These are phyloP conservation scores for Metrosideros polymorpha DNA, from an alignment of 441 rosid genomes.

Conservation along the genomic window DNA sequence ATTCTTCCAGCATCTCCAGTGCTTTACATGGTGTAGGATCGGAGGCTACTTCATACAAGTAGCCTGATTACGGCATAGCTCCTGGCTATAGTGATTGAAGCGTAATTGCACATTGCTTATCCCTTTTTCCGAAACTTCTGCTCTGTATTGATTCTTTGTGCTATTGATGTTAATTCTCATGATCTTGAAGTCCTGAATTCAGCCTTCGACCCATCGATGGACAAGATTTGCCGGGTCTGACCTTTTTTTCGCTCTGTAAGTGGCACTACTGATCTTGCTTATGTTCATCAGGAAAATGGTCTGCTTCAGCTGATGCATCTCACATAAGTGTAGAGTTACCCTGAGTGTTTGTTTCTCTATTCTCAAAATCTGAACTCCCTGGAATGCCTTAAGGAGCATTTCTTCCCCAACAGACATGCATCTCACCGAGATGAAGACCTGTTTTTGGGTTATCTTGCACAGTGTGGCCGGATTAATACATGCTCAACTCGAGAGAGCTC, in stretches of 20 bases:
- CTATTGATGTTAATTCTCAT: background rate
- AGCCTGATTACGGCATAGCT: too few relatives aligned
- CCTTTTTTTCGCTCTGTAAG: background rate
- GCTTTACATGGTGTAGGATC: background rate
- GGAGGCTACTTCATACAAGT: too few relatives aligned
- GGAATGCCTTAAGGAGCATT: background rate
- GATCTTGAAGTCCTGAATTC: background rate
- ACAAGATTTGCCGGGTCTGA: background rate
- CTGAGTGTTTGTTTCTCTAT: background rate
- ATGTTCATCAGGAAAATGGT: background rate
- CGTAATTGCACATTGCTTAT: background rate
- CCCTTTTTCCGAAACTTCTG: background rate
- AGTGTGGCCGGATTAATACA: background rate
- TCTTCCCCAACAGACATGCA: background rate
- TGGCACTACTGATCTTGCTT: background rate
- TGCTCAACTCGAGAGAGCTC: background rate
- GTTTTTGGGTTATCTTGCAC: background rate
- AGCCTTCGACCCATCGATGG: background rate
- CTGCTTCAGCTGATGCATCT: background rate
- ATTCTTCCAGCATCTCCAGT: background rate
- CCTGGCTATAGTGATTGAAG: background rate
- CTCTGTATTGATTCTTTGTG: background rate
- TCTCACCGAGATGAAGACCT: background rate
- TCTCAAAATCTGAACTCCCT: background rate
- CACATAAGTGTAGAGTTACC: background rate